Base-by-base conservation (phyloP, 164 flowering plant genomes). In the Stephania japonica region DNA sequence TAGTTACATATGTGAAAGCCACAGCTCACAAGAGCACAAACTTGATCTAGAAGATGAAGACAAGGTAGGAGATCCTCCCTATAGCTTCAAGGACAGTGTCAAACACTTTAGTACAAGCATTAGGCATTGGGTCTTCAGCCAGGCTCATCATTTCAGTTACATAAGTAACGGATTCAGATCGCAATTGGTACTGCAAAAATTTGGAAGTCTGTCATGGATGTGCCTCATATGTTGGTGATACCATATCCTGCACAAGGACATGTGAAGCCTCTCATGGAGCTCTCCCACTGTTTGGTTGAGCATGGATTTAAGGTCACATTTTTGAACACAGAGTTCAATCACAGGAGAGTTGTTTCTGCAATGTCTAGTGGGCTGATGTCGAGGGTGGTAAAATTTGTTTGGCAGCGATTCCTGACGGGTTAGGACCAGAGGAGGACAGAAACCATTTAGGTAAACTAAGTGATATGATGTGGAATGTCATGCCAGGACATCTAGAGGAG, bases 341-440 rank as follows among this genome's bases (percentile, higher is more conserved):
- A 80, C 26, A 7, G 75, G 10, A 43, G 63, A 0, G 49, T 76
- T 24, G 11, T 72, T 47, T 19, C 42, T 21, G 59, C 75, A 9
- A 19, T 47, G 65, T 59, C 78, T 0, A 72, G 13, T 18, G 14
- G 1, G 42, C 16, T 24, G 47, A 24, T 14, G 14, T 7, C 19
- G 59, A 70, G 0, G 38, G 49, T 16, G 61, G 74, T 65, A 14
- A 16, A 63, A 67, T 81, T 23, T 69, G 18, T 67, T 23, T 84
- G 56, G 76, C 69, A 6, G 82, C 81, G 2, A 69, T 85, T 9
- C 80, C 85, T 6, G 86, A 84, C 70, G 88, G 84, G 3, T 7
- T 83, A 69, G 78, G 65, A 42, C 63, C 83, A 0, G 42, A n/a
- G 19, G 85, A 77, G 32, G 78, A 83, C 49, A 78, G 81, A 32